Evolutionary conservation across 768 basidiomycete species (phyloP).

Genomic region (Podaxis sp.): DNA sequence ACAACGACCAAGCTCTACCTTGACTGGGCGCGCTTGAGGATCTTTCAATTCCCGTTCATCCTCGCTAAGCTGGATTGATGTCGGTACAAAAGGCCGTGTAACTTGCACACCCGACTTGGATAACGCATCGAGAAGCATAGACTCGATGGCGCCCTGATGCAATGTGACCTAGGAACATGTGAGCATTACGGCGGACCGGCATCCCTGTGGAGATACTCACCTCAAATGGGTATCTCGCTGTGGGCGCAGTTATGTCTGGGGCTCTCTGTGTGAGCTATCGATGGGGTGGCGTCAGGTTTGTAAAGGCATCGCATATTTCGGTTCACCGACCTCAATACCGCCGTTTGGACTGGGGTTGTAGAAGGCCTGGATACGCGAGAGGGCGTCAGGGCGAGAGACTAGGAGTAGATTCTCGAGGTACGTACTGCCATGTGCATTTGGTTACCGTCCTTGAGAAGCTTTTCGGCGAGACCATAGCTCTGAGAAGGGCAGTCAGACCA

Average conservation of each 20-base stretch:
- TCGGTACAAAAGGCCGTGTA: conserved; percentile 49
- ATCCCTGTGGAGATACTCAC: conserved; percentile 31
- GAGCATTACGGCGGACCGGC: background rate
- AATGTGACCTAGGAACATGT: conserved; percentile 43
- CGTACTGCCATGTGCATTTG: conserved; percentile 71
- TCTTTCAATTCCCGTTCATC: conserved; percentile 42
- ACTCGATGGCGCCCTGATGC: conserved; percentile 65
- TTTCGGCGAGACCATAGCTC: conserved; percentile 78
- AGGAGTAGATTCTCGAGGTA: conserved; percentile 10
- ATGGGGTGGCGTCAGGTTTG: background rate
- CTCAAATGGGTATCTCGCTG: conserved; percentile 73
- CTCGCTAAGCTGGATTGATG: conserved; percentile 45
- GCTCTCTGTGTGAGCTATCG: conserved; percentile 60
- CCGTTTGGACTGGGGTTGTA: conserved; percentile 66
- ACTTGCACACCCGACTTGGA: conserved; percentile 44
- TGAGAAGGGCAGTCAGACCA: conserved; percentile 23
- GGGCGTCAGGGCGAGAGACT: background rate
- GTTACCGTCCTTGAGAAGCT: conserved; percentile 60
- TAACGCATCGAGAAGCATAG: conserved; percentile 60
- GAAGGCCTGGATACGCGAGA: conserved; percentile 52
- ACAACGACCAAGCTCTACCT: conserved; percentile 25
- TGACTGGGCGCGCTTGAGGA: conserved; percentile 36
- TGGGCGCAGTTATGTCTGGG: conserved; percentile 59
- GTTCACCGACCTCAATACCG: conserved; percentile 50
- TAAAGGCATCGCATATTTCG: background rate